Base-by-base conservation (phyloP, 2,329 filamentous ascomycete species). In the Venturiaceae sp. region DNA sequence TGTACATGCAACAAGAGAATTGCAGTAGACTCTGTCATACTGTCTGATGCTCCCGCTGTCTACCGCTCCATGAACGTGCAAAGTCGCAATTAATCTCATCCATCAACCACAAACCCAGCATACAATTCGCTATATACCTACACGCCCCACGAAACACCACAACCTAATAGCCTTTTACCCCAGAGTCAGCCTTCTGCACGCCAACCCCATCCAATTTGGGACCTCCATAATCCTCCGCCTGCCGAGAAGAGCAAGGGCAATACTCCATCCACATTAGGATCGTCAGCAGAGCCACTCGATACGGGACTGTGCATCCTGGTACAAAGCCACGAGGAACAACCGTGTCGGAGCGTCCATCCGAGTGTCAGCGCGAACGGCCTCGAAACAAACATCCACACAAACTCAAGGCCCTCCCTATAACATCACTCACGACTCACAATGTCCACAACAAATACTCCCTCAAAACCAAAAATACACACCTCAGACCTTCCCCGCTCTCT, bases 401-500 rank as follows among this genome's bases (percentile, higher is more conserved):
- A n/a, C n/a, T n/a, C n/a, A n/a, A n/a, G 19, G 19, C 7, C 6
- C 19, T 53, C 52, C 5, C 13, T 4, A 23, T 5, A 3, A 14
- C 28, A 16, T 19, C n/a, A 46, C n/a, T 11, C 54, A 33, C 36
- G 23, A 52, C 46, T 26, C 36, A 34, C 36, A 30, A 54, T 39
- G 32, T 36, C 32, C 14, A 23, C 32, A 16, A 54, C 5, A 14
- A 54, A 36, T n/a, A 54, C 52, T n/a, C 52, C 52, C 36, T 28
- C 32, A 16, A 46, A 56, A 37, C 44, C 41, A 33, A 53, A 60
- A 23, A 52, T 61, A 7, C 55, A 41, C 34, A 60, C 50, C 55
- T 52, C 53, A 23, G 28, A 58, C 37, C 57, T 60, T 55, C 39
- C 53, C 59, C 37, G 60, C 39, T 65, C 63, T 59, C 58, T 71